Conservation (phyloP, 164 flowering plant genomes). For the Platanus orientalis region DNA sequence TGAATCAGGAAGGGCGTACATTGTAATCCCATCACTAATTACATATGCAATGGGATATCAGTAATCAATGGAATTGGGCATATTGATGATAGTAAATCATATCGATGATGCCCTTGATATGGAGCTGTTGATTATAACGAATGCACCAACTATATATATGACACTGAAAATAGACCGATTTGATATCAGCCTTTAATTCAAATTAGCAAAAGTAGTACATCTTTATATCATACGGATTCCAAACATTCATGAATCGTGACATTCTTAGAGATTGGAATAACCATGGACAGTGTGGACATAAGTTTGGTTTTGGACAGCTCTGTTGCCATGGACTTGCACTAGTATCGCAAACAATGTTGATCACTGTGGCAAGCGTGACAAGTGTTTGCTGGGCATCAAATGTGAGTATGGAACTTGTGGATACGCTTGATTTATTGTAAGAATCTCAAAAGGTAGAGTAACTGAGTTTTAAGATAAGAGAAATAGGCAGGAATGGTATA, state of each 20-base stretch:
- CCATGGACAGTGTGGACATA: slow-evolving; percentile 46
- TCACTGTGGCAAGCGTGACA: slow-evolving; percentile 56
- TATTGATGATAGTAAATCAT: no score
- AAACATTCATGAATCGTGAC: slow-evolving; percentile 52
- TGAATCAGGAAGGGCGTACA: slow-evolving; percentile 20
- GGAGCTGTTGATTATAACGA: no score
- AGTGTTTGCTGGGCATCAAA: slow-evolving; percentile 34
- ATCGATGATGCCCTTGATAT: no score
- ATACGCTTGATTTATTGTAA: slow-evolving; percentile 34
- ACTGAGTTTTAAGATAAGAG: no score
- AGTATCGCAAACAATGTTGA: slow-evolving; percentile 17
- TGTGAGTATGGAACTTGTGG: slow-evolving; percentile 56
- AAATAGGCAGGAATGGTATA: no score
- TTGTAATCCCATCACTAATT: slow-evolving; percentile 5
- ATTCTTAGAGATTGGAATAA: slow-evolving; percentile 49
- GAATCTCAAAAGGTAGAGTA: no score
- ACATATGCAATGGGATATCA: slow-evolving; percentile 20
- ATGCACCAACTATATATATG: no score
- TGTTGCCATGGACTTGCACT: slow-evolving; percentile 49
- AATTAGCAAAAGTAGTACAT: no score
- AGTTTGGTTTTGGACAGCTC: slow-evolving; percentile 38
- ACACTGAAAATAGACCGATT: no score
- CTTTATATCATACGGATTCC: no score
- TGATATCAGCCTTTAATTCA: no score
- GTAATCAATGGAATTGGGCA: slow-evolving; percentile 24